Percentiles rank a stretch among this genome's conserved stretches.
These are phyloP conservation scores for Mycena indigotica DNA, from an alignment of 768 basidiomycete species.

Conservation along the genomic window DNA sequence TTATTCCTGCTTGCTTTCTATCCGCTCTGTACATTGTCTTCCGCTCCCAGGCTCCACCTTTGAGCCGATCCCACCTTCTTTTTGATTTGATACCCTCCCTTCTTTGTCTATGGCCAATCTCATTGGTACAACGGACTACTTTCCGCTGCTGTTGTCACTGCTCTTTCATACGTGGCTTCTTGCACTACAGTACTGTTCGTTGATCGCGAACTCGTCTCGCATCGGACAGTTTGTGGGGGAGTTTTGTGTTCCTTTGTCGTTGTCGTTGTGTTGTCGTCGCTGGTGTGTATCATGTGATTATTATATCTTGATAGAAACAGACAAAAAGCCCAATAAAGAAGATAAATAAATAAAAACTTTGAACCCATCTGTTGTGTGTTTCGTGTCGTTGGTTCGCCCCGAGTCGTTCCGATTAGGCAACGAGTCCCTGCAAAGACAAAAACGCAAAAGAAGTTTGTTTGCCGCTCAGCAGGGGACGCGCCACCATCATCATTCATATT, in stretches of 20 bases:
- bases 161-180: no score
- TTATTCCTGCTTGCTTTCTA: conserved; percentile 8
- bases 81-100: conserved; percentile 23
- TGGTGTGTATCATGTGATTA: not conserved
- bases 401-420: no score
- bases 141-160: not conserved
- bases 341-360: not conserved
- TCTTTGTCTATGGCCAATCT: not conserved
- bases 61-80: conserved; percentile 6
- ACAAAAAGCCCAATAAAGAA: conserved; percentile 1
- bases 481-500: no score
- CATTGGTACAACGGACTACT: not conserved
- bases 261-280: not conserved
- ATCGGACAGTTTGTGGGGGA: not conserved
- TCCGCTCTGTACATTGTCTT: not conserved
- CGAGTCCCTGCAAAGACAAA: no score
- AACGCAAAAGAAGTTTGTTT: no score
- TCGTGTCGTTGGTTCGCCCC: no score
- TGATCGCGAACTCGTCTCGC: not conserved
- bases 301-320: conserved; percentile 1
- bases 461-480: no score
- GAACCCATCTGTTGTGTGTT: not conserved
- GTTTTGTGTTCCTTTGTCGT: not conserved
- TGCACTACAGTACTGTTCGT: no score
- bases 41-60: conserved; percentile 3